Evolutionary conservation across 1,284 basidiomycete genomes (phyloP), one percentile per base, ranked within the genome.

Genomic region (Cryptococcus neoformans): DNA sequence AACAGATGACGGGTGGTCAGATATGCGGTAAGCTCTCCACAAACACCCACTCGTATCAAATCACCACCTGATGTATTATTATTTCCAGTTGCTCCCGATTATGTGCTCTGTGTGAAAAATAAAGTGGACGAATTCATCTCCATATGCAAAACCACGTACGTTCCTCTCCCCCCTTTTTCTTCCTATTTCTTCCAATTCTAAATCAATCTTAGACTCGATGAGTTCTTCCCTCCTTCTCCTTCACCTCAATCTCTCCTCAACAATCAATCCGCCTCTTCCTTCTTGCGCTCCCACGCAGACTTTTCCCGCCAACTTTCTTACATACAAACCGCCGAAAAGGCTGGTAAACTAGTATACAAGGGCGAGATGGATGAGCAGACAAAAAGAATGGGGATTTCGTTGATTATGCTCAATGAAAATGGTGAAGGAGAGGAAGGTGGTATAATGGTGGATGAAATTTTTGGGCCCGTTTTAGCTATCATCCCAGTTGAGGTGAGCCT

Each of bases 381-480:
- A 21, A 21, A 62, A 50, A 63, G 69, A 53, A 67, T 77, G 64
- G 75, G 75, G 5, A 70, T 74, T 50, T 69, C 62, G 38, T 35
- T 77, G 38, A 72, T 88, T 34, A 82, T 91, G 45, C 61, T 75
- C 38, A 67, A 65, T 40, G 82, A 79, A 56, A 82, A 88, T 61
- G 86, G 87, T 5, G 73, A 79, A 47, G 72, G 67, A 0, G 84
- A 85, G 59, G 56, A 54, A 21, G 89, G 92, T 72, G 54, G 59
- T 0, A 70, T 92, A 62, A 84, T 92, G 84, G 82, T 84, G 74
- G 87, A 92, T 50, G 86, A 88, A 70, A 76, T 86, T 11, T 87
- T 89, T 69, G 88, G 86, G 0, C 87, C 87, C 0, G 71, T 89
- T 6, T 78, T 95, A 17, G 87, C 90, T 6, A 82, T 96, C 52